A percentile compares a stretch with the other conserved stretches of the same genome.
These are phyloP conservation scores for Cercophora samala DNA, from an alignment of 495 filamentous ascomycete species.

Conservation along the genomic window DNA sequence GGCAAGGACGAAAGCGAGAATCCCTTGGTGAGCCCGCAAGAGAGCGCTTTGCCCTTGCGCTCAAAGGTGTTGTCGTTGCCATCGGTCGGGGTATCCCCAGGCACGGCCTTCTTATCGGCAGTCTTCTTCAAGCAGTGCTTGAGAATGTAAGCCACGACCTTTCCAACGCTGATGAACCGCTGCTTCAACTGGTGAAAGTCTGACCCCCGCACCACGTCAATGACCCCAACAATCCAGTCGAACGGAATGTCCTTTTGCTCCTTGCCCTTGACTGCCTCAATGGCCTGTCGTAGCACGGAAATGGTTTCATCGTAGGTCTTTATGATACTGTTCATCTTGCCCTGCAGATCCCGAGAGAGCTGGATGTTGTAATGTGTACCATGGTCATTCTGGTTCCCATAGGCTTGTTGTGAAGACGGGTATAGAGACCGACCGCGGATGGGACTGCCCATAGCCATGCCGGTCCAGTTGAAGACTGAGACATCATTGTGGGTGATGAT, in stretches of 20 bases:
- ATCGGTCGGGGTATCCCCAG: constrained; percentile 1
- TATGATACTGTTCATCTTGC: constrained; percentile 30
- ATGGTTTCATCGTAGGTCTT: constrained; percentile 27
- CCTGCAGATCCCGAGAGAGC: constrained; percentile 26
- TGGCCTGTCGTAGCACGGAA: constrained; percentile 29
- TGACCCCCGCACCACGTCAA: constrained; percentile 26
- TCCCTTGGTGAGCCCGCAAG: neutral
- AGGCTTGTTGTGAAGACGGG: constrained; percentile 35
- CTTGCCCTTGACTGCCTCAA: constrained; percentile 32
- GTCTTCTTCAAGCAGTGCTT: constrained; percentile 20
- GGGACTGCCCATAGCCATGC: constrained; percentile 36
- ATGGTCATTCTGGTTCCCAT: constrained; percentile 23
- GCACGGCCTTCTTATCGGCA: neutral
- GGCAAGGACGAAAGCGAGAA: constrained; percentile 15
- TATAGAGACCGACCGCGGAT: constrained; percentile 39
- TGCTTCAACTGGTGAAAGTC: constrained; percentile 28
- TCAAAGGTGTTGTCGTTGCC: neutral
- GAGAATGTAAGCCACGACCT: constrained; percentile 34
- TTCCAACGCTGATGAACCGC: constrained; percentile 31
- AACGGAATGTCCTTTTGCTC: constrained; percentile 32
- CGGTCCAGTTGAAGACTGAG: constrained; percentile 43
- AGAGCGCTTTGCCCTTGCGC: too few species aligned
- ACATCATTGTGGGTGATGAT: constrained; percentile 40
- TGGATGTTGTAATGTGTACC: constrained; percentile 30
- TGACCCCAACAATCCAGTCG: constrained; percentile 30